Conservation (phyloP, 495 filamentous ascomycete species). For the Aspergillus funiculosus region DNA sequence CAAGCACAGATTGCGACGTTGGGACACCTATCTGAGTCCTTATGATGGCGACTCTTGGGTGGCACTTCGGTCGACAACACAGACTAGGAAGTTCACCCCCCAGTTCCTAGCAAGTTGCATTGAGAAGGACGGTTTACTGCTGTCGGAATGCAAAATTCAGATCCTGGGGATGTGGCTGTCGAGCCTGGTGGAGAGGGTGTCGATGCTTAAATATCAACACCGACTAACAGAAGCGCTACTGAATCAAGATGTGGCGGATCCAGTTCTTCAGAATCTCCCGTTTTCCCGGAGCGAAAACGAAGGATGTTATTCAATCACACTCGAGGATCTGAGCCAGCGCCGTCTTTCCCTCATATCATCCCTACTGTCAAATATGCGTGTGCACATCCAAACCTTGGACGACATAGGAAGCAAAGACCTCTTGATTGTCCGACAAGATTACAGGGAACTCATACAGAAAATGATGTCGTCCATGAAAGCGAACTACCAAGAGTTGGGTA, state of each 20-base stretch:
- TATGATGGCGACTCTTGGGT: slow-evolving; percentile 57
- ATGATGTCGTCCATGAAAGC: slow-evolving; percentile 64
- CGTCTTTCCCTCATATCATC: slow-evolving; percentile 56
- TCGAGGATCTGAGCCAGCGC: slow-evolving; percentile 51
- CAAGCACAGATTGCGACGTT: slow-evolving; percentile 37
- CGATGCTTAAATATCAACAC: slow-evolving; percentile 63
- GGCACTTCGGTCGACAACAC: slow-evolving; percentile 55
- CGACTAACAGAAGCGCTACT: slow-evolving; percentile 52
- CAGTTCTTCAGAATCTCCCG: slow-evolving; percentile 56
- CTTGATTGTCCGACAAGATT: slow-evolving; percentile 43
- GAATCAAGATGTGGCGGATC: slow-evolving; percentile 42
- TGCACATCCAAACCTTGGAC: slow-evolving; percentile 39
- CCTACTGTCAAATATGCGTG: slow-evolving; percentile 61
- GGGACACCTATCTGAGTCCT: slow-evolving; percentile 54
- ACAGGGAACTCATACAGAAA: slow-evolving; percentile 47
- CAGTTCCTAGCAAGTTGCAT: slow-evolving; percentile 58
- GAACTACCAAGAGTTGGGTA: slow-evolving; percentile 58
- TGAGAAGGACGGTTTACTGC: slow-evolving; percentile 37
- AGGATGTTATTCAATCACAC: slow-evolving; percentile 44
- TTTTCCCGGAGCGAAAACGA: slow-evolving; percentile 43
- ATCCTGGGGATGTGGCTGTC: slow-evolving; percentile 55
- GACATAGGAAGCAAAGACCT: slow-evolving; percentile 23
- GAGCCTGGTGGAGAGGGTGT: slow-evolving; percentile 59
- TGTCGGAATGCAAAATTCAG: slow-evolving; percentile 41
- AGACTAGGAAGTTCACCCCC: slow-evolving; percentile 57